Evolutionary conservation across 768 basidiomycete species (phyloP).

Genomic region (Lactifluus hygrophoroides): DNA sequence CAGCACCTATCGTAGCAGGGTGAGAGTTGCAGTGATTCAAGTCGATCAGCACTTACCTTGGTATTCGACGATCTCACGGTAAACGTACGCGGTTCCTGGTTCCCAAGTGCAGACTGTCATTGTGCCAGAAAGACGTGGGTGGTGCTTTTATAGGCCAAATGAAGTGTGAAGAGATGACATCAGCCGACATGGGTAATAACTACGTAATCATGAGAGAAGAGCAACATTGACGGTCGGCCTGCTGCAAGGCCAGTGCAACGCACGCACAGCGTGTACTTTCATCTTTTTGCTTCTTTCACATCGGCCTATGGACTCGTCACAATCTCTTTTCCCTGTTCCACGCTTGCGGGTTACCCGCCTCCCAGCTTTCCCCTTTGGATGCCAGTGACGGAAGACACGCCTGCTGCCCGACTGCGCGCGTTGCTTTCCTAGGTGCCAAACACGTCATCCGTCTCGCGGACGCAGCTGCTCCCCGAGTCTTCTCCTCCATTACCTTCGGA

Average conservation of each 20-base stretch:
- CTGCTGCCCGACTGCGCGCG: conserved; percentile 17
- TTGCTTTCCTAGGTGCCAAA: conserved; percentile 13
- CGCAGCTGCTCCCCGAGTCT: conserved; percentile 19
- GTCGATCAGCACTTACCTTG: conserved; percentile 33
- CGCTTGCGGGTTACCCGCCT: conserved; percentile 15
- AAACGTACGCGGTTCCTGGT: conserved; percentile 52
- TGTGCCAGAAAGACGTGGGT: background rate
- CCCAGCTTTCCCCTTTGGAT: conserved; percentile 1
- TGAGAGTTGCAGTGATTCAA: background rate
- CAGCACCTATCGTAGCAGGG: conserved; percentile 31
- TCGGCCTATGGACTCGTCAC: conserved; percentile 8
- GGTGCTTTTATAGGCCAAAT: background rate
- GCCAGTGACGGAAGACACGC: conserved; percentile 15
- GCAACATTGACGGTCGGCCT: too few relatives aligned
- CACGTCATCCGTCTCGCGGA: conserved; percentile 13
- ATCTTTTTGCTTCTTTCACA: conserved; percentile 1
- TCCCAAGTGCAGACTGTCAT: conserved; percentile 45
- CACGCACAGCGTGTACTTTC: background rate
- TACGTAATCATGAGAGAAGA: conserved; percentile 10
- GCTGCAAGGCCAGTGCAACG: background rate
- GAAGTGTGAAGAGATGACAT: background rate
- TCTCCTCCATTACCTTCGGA: conserved; percentile 17
- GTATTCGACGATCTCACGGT: conserved; percentile 46
- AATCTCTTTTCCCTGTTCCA: conserved; percentile 2
- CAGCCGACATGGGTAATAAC: background rate